Evolutionary conservation across 805 yeast species (phyloP).

Genomic region (Metschnikowia kunwiensis): DNA sequence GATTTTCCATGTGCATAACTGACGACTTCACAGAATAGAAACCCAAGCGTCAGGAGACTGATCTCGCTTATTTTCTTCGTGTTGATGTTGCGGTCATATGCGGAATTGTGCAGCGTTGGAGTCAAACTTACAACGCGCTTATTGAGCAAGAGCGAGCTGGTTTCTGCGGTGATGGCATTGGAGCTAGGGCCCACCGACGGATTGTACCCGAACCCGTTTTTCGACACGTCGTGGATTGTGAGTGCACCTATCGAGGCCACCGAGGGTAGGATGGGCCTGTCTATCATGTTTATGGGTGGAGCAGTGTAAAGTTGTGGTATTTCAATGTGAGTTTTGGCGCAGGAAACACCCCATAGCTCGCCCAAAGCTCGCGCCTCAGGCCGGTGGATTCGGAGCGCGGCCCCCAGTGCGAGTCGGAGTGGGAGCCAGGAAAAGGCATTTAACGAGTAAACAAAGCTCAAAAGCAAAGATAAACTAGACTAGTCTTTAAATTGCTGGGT

Average conservation of each 20-base stretch:
- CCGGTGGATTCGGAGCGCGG: too few species aligned
- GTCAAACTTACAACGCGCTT: slow-evolving; percentile 31
- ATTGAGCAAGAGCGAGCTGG: slow-evolving; percentile 34
- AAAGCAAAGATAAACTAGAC: too few species aligned
- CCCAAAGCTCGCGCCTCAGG: too few species aligned
- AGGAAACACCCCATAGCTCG: too few species aligned
- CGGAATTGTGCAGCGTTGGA: slow-evolving; percentile 38
- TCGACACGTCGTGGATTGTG: slow-evolving; percentile 17
- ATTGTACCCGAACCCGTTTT: slow-evolving; percentile 41
- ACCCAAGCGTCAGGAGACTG: slow-evolving; percentile 62
- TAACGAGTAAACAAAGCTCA: too few species aligned
- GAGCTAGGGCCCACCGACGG: slow-evolving; percentile 43
- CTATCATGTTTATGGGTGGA: slow-evolving; percentile 13
- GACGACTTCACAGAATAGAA: slow-evolving; percentile 67
- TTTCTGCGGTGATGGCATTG: slow-evolving; percentile 36
- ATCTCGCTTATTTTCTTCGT: slow-evolving; percentile 67
- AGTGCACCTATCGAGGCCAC: slow-evolving; percentile 19
- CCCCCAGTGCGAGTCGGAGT: neutral
- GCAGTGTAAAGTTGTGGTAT: too few species aligned
- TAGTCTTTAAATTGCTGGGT: too few species aligned
- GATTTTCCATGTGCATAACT: slow-evolving; percentile 60
- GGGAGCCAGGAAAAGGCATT: too few species aligned
- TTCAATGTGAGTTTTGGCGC: too few species aligned
- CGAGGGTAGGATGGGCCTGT: slow-evolving; percentile 19
- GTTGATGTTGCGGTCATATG: slow-evolving; percentile 64